Evolutionary conservation across 2,329 filamentous ascomycete species (phyloP).

Genomic region (Phaeosphaeriaceae sp.): DNA sequence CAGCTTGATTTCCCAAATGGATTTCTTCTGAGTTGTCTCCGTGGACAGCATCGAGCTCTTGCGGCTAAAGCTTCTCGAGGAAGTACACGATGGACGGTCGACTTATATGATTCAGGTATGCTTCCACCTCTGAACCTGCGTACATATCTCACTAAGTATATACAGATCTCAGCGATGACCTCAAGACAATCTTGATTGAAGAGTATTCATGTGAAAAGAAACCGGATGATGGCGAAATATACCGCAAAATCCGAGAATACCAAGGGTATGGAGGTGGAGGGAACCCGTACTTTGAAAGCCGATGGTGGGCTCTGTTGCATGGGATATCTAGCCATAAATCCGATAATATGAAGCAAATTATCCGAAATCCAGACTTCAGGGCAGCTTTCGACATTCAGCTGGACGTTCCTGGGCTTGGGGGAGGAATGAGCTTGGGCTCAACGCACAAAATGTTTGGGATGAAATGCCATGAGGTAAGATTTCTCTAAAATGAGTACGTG

Average conservation of each 20-base stretch:
- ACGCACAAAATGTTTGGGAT: slow-evolving; percentile 9
- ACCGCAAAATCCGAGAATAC: slow-evolving; percentile 26
- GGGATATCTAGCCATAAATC: neutral
- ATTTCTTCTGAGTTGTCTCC: neutral
- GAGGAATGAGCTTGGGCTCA: slow-evolving; percentile 6
- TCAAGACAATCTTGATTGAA: slow-evolving; percentile 10
- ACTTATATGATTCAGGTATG: slow-evolving; percentile 6
- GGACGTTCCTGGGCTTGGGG: slow-evolving; percentile 5
- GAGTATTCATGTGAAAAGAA: slow-evolving; percentile 13
- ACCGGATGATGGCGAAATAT: slow-evolving; percentile 16
- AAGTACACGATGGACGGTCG: slow-evolving; percentile 1
- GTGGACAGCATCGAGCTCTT: neutral
- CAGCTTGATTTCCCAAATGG: neutral
- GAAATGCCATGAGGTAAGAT: slow-evolving; percentile 40
- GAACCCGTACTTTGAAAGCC: slow-evolving; percentile 18
- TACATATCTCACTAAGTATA: slow-evolving; percentile 1
- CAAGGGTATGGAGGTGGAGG: slow-evolving; percentile 6
- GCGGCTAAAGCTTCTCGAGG: neutral
- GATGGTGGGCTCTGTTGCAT: slow-evolving; percentile 5
- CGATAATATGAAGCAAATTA: slow-evolving; percentile 3
- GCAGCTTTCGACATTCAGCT: slow-evolving; percentile 6
- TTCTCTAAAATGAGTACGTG: neutral
- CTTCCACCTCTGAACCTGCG: neutral
- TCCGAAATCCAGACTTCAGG: neutral
- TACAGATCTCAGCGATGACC: slow-evolving; percentile 6